A percentile compares a stretch with the other conserved stretches of the same genome.
Conservation (phyloP, 2,329 filamentous ascomycete species). For the Clarireedia paspali region DNA sequence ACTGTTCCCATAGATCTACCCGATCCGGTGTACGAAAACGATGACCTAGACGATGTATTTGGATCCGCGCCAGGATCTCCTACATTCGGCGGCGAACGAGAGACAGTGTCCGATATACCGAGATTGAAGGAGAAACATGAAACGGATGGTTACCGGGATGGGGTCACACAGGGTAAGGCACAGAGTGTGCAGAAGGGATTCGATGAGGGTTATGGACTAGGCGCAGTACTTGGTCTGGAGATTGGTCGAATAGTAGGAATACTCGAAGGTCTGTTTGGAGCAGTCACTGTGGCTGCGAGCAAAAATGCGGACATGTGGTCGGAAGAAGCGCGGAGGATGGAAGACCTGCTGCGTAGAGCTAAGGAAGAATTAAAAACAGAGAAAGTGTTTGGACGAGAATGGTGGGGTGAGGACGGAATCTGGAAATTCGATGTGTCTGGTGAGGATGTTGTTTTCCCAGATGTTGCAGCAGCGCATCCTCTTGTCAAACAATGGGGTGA, state of each 20-base stretch:
- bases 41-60: constrained; percentile 28
- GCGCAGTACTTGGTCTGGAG: constrained; percentile 68
- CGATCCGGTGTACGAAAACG: constrained; percentile 11
- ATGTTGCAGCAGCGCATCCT: constrained; percentile 62
- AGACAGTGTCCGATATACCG: constrained; percentile 28
- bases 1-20: background rate
- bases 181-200: constrained; percentile 78
- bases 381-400: constrained; percentile 56
- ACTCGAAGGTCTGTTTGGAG: constrained; percentile 60
- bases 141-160: constrained; percentile 86
- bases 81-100: constrained; percentile 11
- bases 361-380: constrained; percentile 51
- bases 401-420: constrained; percentile 61
- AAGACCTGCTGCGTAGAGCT: constrained; percentile 40
- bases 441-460: constrained; percentile 43
- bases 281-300: constrained; percentile 28
- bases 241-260: constrained; percentile 71
- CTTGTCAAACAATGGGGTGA: constrained; percentile 54
- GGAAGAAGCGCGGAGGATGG: constrained; percentile 20
- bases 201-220: constrained; percentile 81
- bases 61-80: constrained; percentile 26
- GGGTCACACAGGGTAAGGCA: constrained; percentile 68
- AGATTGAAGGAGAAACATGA: constrained; percentile 28
- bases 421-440: constrained; percentile 57
- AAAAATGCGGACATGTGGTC: constrained; percentile 12